A percentile compares a stretch with the other conserved stretches of the same genome.
phyloP scores from a whole-genome alignment of 345 rosid genomes.

The Hypericum androsaemum region DNA sequence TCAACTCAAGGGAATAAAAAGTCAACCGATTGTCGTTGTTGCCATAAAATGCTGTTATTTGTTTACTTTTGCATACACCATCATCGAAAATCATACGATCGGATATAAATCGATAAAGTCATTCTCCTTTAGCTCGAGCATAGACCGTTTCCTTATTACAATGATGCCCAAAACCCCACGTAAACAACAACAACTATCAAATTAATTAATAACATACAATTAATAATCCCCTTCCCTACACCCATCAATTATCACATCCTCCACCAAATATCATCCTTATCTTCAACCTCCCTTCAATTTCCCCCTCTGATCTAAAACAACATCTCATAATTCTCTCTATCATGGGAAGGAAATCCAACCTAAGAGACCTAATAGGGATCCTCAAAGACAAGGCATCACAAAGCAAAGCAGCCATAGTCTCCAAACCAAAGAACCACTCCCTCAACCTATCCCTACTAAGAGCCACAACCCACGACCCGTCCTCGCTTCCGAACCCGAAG shows the following conservation, averaged over 20 bases:
- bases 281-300: not conserved
- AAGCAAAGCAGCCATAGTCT: slow-evolving; percentile 57
- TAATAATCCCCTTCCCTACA: not conserved
- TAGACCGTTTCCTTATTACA: too few relatives aligned
- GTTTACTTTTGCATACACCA: too few relatives aligned
- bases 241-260: not conserved
- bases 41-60: too few relatives aligned
- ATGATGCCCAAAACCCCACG: too few relatives aligned
- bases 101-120: too few relatives aligned
- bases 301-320: not conserved
- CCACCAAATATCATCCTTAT: not conserved
- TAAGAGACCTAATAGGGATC: slow-evolving; percentile 44
- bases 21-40: too few relatives aligned
- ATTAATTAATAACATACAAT: too few relatives aligned
- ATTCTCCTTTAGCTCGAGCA: too few relatives aligned
- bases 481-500: slow-evolving; percentile 40
- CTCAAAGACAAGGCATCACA: slow-evolving; percentile 76
- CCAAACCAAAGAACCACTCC: slow-evolving; percentile 34
- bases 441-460: slow-evolving; percentile 54
- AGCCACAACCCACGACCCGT: slow-evolving; percentile 70
- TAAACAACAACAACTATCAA: too few relatives aligned
- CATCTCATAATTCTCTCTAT: not conserved
- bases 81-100: too few relatives aligned
- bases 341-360: slow-evolving; percentile 47
- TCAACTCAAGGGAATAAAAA: too few relatives aligned